A percentile compares a stretch with the other conserved stretches of the same genome.
Evolutionary conservation across 495 filamentous ascomycete species (phyloP).

Genomic region (Neurospora sp.): DNA sequence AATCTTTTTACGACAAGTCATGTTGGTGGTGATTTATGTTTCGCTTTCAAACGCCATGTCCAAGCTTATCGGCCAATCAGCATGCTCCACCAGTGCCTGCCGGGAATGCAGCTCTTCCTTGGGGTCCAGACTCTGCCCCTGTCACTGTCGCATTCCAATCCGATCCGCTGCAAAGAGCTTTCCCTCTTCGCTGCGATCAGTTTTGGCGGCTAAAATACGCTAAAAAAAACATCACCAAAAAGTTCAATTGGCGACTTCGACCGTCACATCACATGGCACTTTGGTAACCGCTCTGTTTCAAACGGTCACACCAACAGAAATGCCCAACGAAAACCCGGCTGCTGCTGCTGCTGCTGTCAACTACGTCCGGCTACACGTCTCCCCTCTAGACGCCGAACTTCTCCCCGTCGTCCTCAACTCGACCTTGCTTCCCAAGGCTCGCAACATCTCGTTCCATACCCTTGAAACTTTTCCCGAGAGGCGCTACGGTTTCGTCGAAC

Average conservation of each 20-base stretch:
- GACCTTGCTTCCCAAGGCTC: slow-evolving; percentile 52
- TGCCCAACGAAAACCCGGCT: neutral
- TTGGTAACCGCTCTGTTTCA: neutral
- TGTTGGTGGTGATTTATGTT: neutral
- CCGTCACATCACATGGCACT: neutral
- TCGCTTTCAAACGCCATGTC: neutral
- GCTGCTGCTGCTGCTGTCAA: neutral
- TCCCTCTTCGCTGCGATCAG: neutral
- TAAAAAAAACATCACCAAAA: neutral
- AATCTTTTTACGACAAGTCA: neutral
- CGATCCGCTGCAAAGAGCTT: neutral
- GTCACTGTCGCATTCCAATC: neutral
- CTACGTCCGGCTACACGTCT: slow-evolving; percentile 63
- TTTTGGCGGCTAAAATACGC: neutral
- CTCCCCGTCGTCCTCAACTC: slow-evolving; percentile 57
- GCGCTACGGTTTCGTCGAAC: slow-evolving; percentile 77
- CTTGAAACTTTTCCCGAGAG: slow-evolving; percentile 82
- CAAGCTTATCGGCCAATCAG: neutral
- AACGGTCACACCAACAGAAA: neutral
- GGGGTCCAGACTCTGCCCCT: neutral
- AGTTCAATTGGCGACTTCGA: neutral
- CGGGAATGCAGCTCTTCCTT: neutral
- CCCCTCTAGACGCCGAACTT: slow-evolving; percentile 66
- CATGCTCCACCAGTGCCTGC: neutral
- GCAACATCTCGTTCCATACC: slow-evolving; percentile 72